A percentile compares a stretch with the other conserved stretches of the same genome.
Conservation (phyloP, 2,329 filamentous ascomycete genomes). For the Zasmidium citrigriseum region DNA sequence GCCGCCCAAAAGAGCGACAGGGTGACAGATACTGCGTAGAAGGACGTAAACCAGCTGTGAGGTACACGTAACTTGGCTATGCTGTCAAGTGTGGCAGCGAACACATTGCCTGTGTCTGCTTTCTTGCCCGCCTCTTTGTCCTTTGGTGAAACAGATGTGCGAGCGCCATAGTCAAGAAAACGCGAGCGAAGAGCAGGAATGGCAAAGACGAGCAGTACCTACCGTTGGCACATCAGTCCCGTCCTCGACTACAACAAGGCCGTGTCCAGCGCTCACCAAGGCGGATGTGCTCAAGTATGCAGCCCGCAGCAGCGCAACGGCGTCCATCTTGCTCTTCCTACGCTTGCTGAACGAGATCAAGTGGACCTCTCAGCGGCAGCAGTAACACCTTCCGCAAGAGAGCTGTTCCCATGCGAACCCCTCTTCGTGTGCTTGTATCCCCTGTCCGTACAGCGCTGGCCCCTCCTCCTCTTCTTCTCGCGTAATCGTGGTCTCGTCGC, state of each 20-base stretch:
- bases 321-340: slow-evolving; percentile 9
- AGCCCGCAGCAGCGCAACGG: slow-evolving; percentile 17
- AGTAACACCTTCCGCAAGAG: not conserved
- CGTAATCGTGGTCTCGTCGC: not conserved
- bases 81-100: slow-evolving; percentile 40
- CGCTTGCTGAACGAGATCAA: not conserved
- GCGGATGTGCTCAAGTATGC: slow-evolving; percentile 21
- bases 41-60: slow-evolving; percentile 86
- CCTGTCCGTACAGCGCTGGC: too few relatives aligned
- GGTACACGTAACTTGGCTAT: slow-evolving; percentile 66
- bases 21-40: slow-evolving; percentile 72
- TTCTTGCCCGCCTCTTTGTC: not conserved
- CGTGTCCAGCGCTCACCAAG: slow-evolving; percentile 19
- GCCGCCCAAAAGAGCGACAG: slow-evolving; percentile 73
- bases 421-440: not conserved
- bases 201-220: slow-evolving; percentile 54
- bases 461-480: not conserved
- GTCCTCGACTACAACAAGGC: not conserved
- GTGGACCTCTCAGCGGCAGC: not conserved
- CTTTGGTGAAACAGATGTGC: slow-evolving; percentile 31
- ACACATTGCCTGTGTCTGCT: not conserved
- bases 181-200: slow-evolving; percentile 54
- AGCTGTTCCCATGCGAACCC: not conserved
- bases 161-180: slow-evolving; percentile 63
- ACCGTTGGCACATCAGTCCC: slow-evolving; percentile 28